Conservation (phyloP, 257 asterid genomes). For the Plectranthus barbatus region DNA sequence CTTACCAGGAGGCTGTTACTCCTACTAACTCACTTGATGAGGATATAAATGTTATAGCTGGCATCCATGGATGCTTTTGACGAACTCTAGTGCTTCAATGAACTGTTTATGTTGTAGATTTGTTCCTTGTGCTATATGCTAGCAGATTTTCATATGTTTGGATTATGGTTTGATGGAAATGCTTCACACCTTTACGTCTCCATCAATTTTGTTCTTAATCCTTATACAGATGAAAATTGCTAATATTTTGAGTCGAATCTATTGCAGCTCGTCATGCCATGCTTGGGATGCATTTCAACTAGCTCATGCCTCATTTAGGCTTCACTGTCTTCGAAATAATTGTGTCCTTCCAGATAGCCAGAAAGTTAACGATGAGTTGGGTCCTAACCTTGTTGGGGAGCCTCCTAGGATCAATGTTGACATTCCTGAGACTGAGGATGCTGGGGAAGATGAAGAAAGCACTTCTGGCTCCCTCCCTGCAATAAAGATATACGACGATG, state of each 20-base stretch:
- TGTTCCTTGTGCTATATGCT: background rate
- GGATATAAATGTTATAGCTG: background rate
- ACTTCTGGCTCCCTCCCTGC: constrained; percentile 65
- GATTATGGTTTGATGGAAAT: background rate
- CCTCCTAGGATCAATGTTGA: constrained; percentile 63
- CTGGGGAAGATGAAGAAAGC: constrained; percentile 74
- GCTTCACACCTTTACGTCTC: background rate
- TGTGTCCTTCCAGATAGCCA: constrained; percentile 32
- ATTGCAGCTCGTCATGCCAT: constrained; percentile 80
- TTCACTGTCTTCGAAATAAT: constrained; percentile 59
- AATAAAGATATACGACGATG: constrained; percentile 86
- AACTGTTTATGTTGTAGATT: background rate
- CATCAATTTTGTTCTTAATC: background rate
- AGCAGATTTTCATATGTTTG: background rate
- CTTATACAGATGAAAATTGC: background rate
- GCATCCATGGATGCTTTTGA: background rate
- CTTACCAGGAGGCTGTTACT: background rate
- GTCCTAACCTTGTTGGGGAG: constrained; percentile 77
- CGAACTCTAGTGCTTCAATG: too few species aligned
- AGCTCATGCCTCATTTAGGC: constrained; percentile 84
- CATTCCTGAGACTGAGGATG: constrained; percentile 52
- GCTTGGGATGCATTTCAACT: constrained; percentile 94
- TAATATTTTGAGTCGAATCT: background rate
- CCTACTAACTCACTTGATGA: background rate
- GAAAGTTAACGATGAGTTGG: constrained; percentile 33